A percentile compares a stretch with the other conserved stretches of the same genome.
Conservation (phyloP, 2,329 filamentous ascomycete genomes). For the Fusarium floridanum region DNA sequence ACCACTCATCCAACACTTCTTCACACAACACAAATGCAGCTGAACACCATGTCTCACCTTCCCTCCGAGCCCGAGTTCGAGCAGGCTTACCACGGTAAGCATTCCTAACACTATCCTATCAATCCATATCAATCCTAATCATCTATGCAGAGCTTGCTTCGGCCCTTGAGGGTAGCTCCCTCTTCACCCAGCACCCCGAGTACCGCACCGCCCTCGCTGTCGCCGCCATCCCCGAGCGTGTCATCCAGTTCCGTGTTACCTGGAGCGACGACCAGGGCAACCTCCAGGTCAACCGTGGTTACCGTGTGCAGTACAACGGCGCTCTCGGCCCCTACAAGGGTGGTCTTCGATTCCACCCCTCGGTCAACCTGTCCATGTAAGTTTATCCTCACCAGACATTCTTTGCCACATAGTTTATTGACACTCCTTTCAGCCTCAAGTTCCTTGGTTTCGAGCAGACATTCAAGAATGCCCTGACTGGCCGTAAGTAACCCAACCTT, state of each 20-base stretch:
- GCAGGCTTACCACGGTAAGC: slow-evolving; percentile 94
- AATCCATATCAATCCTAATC: slow-evolving; percentile 17
- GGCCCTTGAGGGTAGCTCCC: slow-evolving; percentile 91
- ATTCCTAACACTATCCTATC: slow-evolving; percentile 22
- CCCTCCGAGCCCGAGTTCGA: slow-evolving; percentile 95
- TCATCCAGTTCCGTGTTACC: slow-evolving; percentile 96
- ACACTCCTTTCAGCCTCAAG: slow-evolving; percentile 71
- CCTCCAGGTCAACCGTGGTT: slow-evolving; percentile 93
- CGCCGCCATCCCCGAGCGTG: slow-evolving; percentile 89
- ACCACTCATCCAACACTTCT: slow-evolving; percentile 11
- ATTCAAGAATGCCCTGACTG: slow-evolving; percentile 99
- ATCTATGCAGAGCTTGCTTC: slow-evolving; percentile 82
- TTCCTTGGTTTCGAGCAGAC: slow-evolving; percentile 99
- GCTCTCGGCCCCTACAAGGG: slow-evolving; percentile 98
- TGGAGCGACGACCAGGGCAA: slow-evolving; percentile 96
- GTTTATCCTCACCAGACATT: slow-evolving; percentile 21
- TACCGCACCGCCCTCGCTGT: slow-evolving; percentile 92
- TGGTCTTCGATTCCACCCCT: slow-evolving; percentile 93
- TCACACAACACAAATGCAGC: slow-evolving; percentile 36
- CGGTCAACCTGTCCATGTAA: slow-evolving; percentile 79
- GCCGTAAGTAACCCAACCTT: slow-evolving; percentile 70
- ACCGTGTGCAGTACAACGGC: slow-evolving; percentile 98
- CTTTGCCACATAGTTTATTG: slow-evolving; percentile 15
- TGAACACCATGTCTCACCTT: slow-evolving; percentile 80
- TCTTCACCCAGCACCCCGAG: slow-evolving; percentile 95